Conservation (phyloP, 139 green algal species). For the Deuterostichococcus epilithicus region DNA sequence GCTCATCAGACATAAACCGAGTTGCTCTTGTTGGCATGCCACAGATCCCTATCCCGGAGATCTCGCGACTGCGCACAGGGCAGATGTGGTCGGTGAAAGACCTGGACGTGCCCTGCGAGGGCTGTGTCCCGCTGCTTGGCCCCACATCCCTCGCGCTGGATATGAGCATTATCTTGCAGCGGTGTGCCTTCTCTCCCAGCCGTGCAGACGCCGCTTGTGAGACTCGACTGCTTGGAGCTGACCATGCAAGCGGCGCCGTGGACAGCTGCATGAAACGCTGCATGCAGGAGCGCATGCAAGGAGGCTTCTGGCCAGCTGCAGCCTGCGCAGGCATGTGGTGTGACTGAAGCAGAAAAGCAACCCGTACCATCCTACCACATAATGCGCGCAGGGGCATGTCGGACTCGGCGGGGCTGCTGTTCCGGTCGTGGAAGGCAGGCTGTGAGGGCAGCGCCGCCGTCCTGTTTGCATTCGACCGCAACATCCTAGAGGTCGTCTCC, state of each 20-base stretch:
- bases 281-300: no score
- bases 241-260: no score
- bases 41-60: neutral
- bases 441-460: conserved; percentile 68
- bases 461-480: conserved; percentile 65
- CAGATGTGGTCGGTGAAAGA: conserved; percentile 11
- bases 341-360: no score
- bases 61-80: conserved; percentile 7
- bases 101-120: conserved; percentile 9
- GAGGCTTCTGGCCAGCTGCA: no score
- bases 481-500: conserved; percentile 39
- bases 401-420: conserved; percentile 45
- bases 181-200: neutral
- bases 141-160: conserved; percentile 7
- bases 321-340: no score
- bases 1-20: no score
- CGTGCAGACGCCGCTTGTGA: no score
- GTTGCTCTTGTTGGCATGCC: no score
- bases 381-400: conserved; percentile 19
- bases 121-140: conserved; percentile 12
- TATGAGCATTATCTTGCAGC: conserved; percentile 18
- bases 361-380: no score
- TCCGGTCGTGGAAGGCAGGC: conserved; percentile 58
- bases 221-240: no score
- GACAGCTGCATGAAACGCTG: no score